Conservation (phyloP, 2,329 filamentous ascomycete genomes). For the Epichloe amarillans region DNA sequence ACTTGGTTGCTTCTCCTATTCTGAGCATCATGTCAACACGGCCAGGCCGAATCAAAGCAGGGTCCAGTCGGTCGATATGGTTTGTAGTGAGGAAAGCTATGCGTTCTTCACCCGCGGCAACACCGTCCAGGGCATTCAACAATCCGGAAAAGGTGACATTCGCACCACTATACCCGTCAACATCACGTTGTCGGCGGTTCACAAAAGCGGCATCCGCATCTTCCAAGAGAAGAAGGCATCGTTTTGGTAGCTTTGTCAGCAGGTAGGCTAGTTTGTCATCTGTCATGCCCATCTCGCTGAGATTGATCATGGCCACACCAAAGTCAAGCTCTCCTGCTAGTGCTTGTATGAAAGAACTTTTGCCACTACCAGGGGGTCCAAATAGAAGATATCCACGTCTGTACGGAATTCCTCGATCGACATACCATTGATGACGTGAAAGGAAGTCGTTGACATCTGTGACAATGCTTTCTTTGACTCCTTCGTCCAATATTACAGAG, state of each 20-base stretch:
- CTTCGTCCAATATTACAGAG: slow-evolving; percentile 75
- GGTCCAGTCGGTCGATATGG: slow-evolving; percentile 78
- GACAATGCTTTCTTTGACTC: slow-evolving; percentile 70
- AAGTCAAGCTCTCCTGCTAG: slow-evolving; percentile 87
- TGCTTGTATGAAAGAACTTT: slow-evolving; percentile 93
- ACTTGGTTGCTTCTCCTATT: slow-evolving; percentile 74
- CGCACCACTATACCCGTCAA: slow-evolving; percentile 73
- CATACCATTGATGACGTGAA: slow-evolving; percentile 70
- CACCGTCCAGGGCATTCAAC: slow-evolving; percentile 73
- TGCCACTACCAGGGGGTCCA: slow-evolving; percentile 86
- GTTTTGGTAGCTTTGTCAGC: slow-evolving; percentile 69
- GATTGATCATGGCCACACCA: slow-evolving; percentile 81
- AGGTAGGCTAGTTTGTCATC: slow-evolving; percentile 81
- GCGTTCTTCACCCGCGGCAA: slow-evolving; percentile 89
- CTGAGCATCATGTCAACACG: slow-evolving; percentile 87
- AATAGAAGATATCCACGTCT: slow-evolving; percentile 79
- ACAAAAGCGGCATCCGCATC: slow-evolving; percentile 86
- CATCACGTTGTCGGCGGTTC: slow-evolving; percentile 62
- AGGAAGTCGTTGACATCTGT: slow-evolving; percentile 76
- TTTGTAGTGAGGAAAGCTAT: slow-evolving; percentile 93
- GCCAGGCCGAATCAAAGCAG: slow-evolving; percentile 79
- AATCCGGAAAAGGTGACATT: slow-evolving; percentile 91
- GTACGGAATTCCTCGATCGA: slow-evolving; percentile 89
- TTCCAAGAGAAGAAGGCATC: slow-evolving; percentile 73
- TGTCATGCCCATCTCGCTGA: slow-evolving; percentile 79